Evolutionary conservation across 177 flowering plant species (phyloP).

Genomic region (Tripterygium wilfordii): DNA sequence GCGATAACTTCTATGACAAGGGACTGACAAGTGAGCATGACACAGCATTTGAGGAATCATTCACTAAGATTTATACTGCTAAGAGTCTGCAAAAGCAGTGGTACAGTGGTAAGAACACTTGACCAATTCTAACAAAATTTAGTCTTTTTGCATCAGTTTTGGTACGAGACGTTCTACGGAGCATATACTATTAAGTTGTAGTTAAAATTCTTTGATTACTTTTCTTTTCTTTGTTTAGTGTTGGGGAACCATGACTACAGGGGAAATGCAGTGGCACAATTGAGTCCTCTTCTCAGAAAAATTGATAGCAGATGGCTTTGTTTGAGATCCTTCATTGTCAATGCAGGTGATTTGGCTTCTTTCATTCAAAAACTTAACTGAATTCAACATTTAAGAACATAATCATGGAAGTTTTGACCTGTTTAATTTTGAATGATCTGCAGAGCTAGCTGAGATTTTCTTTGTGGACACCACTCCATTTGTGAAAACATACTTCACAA

Average conservation of each 20-base stretch:
- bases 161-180: no score
- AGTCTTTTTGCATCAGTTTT: no score
- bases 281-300: conserved; percentile 23
- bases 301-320: conserved; percentile 41
- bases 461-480: conserved; percentile 83
- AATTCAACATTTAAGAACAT: no score
- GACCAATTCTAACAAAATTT: background rate
- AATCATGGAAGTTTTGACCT: no score
- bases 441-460: conserved; percentile 60
- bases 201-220: no score
- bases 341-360: conserved; percentile 16
- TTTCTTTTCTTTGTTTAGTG: no score
- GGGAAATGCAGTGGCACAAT: conserved; percentile 36
- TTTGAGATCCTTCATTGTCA: conserved; percentile 33
- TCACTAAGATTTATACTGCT: conserved; percentile 60
- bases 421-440: background rate
- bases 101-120: conserved; percentile 50
- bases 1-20: conserved; percentile 78
- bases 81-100: conserved; percentile 69
- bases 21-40: conserved; percentile 54
- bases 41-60: conserved; percentile 57
- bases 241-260: conserved; percentile 53
- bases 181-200: no score
- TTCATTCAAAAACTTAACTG: background rate
- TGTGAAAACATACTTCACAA: conserved; percentile 42